Base-by-base conservation (phyloP, 2,329 filamentous ascomycete genomes). In the Lecanosticta acicola region DNA sequence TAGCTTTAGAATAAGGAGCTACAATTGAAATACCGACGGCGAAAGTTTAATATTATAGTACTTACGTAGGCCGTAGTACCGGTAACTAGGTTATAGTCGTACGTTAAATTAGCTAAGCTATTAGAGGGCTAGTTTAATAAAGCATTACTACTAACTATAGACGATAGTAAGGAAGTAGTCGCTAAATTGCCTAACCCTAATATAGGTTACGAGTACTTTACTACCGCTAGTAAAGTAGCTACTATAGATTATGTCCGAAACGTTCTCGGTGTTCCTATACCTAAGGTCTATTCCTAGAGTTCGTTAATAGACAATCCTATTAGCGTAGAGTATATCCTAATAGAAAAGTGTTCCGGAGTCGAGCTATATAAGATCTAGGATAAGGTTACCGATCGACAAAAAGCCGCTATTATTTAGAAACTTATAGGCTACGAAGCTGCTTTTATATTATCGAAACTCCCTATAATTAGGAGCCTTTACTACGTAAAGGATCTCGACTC, bases 121-220 rank as follows among this genome's bases (percentile, higher is more conserved):
- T 51, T 59, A 8, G 65, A 67, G 37, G 65, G 66, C 19, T 59
- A 59, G 50, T 64, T 57, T 54, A 70, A 63, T 50, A 67, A 63
- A 49, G 55, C 44, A 8, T 53, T 66, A 21, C 51, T 68, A 19
- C 41, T 68, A 19, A 62, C 60, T 1, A 67, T 68, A 63, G 60
- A 68, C 26, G 49, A 68, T 48, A 60, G 62, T 9, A 53, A 51
- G 39, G 46, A 64, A 49, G 57, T 67, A 3, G 55, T 68, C 16
- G 66, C 63, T 4, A 68, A 65, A 53, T 44, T 69, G n/a, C 66
- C 64, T 2, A 64, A 65, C 49, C 64, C 64, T 14, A 66, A 66
- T 51, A 62, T 63, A 47, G 66, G 66, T 3, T 20, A 50, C 29
- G 47, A 58, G 24, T 63, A 65, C 46, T 62, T 59, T 21, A 66